Percentiles rank a stretch among this genome's conserved stretches.
phyloP scores from a whole-genome alignment of 106 monocot genomes.

The Acorus calamus region DNA sequence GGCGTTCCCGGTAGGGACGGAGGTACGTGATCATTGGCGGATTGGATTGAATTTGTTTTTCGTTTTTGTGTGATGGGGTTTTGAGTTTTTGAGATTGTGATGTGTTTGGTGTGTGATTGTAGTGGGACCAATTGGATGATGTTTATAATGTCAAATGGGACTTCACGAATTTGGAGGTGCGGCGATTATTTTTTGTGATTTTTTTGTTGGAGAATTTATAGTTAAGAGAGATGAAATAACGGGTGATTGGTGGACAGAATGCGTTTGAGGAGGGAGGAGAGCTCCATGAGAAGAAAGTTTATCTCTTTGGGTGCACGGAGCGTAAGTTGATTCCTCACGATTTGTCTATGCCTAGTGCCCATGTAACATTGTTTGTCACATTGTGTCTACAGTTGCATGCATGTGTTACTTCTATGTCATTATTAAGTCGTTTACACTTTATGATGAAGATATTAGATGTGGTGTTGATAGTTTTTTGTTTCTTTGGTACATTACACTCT shows the following conservation, averaged over 20 bases:
- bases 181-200: background rate
- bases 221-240: too few relatives aligned
- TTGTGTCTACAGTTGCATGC: too few relatives aligned
- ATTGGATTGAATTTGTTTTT: too few relatives aligned
- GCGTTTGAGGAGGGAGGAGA: slow-evolving; percentile 86
- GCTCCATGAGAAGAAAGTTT: slow-evolving; percentile 67
- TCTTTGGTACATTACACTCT: too few relatives aligned
- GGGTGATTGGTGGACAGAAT: slow-evolving; percentile 24
- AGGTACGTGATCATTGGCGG: slow-evolving; percentile 31
- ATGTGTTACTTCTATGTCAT: too few relatives aligned
- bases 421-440: too few relatives aligned
- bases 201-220: background rate
- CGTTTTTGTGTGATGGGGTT: too few relatives aligned
- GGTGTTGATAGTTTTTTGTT: too few relatives aligned
- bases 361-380: too few relatives aligned
- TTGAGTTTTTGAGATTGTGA: too few relatives aligned
- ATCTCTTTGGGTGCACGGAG: slow-evolving; percentile 87
- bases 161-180: slow-evolving; percentile 83
- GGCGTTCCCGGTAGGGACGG: slow-evolving; percentile 94
- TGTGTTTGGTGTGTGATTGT: background rate
- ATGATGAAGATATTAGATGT: too few relatives aligned
- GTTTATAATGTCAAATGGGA: slow-evolving; percentile 71
- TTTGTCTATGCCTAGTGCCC: background rate
- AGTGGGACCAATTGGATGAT: slow-evolving; percentile 98
- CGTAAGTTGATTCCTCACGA: slow-evolving; percentile 36